phyloP scores from a whole-genome alignment of 2,329 filamentous ascomycete genomes.

The Fusarium pininemorale region DNA sequence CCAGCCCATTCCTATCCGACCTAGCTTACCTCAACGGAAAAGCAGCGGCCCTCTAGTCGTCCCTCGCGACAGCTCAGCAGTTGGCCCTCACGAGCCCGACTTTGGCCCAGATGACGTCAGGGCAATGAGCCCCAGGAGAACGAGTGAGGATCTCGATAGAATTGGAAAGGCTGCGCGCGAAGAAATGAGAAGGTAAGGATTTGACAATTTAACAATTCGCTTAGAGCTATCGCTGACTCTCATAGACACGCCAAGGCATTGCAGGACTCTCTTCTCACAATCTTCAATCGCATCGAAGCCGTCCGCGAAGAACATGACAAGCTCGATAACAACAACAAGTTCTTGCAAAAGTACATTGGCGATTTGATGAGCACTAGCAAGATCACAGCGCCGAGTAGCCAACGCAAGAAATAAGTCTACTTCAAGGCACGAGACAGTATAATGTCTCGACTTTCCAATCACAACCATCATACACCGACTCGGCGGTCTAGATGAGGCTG shows the following conservation, averaged over 20 bases:
- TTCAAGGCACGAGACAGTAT: not conserved
- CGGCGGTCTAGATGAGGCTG: slow-evolving; percentile 6
- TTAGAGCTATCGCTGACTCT: slow-evolving; percentile 17
- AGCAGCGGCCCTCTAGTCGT: slow-evolving; percentile 86
- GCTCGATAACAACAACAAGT: slow-evolving; percentile 95
- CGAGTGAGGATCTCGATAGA: slow-evolving; percentile 88
- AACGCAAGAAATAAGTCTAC: slow-evolving; percentile 61
- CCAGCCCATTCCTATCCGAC: slow-evolving; percentile 65
- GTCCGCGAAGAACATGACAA: slow-evolving; percentile 96
- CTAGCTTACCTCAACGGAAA: slow-evolving; percentile 76
- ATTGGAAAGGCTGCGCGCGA: slow-evolving; percentile 83
- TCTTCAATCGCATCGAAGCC: slow-evolving; percentile 93
- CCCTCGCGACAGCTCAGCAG: slow-evolving; percentile 76
- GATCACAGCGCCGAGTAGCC: slow-evolving; percentile 67
- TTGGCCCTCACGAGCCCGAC: slow-evolving; percentile 76
- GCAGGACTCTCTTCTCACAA: slow-evolving; percentile 87
- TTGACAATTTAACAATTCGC: not conserved
- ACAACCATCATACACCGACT: slow-evolving; percentile 8
- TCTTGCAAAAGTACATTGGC: slow-evolving; percentile 97
- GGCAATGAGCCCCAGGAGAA: slow-evolving; percentile 92
- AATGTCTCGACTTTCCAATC: not conserved
- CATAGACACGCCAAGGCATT: slow-evolving; percentile 85
- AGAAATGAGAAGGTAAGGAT: slow-evolving; percentile 65
- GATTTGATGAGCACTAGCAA: slow-evolving; percentile 91
- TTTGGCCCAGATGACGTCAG: slow-evolving; percentile 89